Evolutionary conservation across 371 early-diverging fungal genomes (phyloP), one percentile per base, ranked within the genome.

Genomic region (Apophysomyces elegans): DNA sequence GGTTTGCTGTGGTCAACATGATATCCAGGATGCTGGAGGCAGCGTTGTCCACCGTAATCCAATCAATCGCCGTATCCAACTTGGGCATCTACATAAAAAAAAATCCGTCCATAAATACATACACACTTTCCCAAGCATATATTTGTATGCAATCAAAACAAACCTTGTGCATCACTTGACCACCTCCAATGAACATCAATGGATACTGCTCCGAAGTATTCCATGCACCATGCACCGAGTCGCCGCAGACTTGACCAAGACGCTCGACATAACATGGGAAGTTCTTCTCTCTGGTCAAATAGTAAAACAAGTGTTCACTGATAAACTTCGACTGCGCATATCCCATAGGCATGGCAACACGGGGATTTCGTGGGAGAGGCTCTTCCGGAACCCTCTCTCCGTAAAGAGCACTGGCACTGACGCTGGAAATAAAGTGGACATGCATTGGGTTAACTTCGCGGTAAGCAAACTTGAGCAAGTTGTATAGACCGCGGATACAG

Each of bases 251-350:
- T 67, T 81, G 84, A 5, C 80, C 80, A 35, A 81, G 59, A 12
- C 82, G 78, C 16, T 79, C 69, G 11, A 81, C 63, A 16, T 70
- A 65, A 13, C 72, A 68, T 5, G 79, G 78, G 12, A 79, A 69
- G 9, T 70, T 73, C 63, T 76, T 80, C 41, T 78, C 56, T 0
- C 50, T 45, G 13, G 72, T 65, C n/a, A 76, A 64, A 41, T 72
- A 74, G 14, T 70, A 37, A 2, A 75, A 63, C 16, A 84, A 59
- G 3, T 63, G 64, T 41, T 84, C 80, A 26, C 71, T 68, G 45
- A 84, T 67, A 45, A 72, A 78, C 54, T 84, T 84, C 39, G 77
- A 76, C 6, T 79, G 77, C 6, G 67, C 73, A 45, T 81, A 84
- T 1, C 84, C 81, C 70, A 77, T 77, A 8, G 79, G 72, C 68